Percentiles rank a stretch among this genome's conserved stretches.
Evolutionary conservation across 73 alveolate species (phyloP).

Genomic region (Urostyla sp.): DNA sequence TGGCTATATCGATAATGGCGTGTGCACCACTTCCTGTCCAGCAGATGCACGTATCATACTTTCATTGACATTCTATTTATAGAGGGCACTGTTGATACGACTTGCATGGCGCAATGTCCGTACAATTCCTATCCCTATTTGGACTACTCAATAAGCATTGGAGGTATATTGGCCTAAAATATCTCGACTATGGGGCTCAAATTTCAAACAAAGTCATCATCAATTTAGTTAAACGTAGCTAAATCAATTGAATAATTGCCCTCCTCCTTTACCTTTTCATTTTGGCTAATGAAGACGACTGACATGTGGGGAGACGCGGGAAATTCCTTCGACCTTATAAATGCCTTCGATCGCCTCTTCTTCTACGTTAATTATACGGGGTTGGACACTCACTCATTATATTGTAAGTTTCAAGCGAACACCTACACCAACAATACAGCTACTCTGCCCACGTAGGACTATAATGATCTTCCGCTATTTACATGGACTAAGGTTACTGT

Average conservation of each 20-base stretch:
- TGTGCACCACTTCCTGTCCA: background rate
- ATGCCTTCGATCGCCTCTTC: conserved; percentile 32
- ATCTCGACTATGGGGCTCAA: background rate
- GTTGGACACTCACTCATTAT: background rate
- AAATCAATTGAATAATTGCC: conserved; percentile 6
- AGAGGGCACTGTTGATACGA: background rate
- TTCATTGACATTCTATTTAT: background rate
- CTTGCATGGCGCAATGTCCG: conserved; percentile 34
- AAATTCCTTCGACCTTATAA: conserved; percentile 12
- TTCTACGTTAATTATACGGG: conserved; percentile 1
- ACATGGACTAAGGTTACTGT: conserved; percentile 8
- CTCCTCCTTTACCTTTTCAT: conserved; percentile 28
- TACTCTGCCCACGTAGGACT: background rate
- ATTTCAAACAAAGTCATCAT: background rate
- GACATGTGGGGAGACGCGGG: conserved; percentile 28
- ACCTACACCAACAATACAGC: background rate
- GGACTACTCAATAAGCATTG: background rate
- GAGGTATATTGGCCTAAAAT: background rate
- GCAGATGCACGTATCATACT: conserved; percentile 2
- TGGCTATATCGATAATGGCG: too few species aligned
- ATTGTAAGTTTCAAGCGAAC: background rate
- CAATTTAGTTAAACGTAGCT: background rate
- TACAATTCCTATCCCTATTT: background rate
- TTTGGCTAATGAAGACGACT: conserved; percentile 37
- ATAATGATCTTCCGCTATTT: too few species aligned